These are phyloP conservation scores for Ascochyta koolunga DNA, from an alignment of 2,329 filamentous ascomycete species.

Conservation along the genomic window DNA sequence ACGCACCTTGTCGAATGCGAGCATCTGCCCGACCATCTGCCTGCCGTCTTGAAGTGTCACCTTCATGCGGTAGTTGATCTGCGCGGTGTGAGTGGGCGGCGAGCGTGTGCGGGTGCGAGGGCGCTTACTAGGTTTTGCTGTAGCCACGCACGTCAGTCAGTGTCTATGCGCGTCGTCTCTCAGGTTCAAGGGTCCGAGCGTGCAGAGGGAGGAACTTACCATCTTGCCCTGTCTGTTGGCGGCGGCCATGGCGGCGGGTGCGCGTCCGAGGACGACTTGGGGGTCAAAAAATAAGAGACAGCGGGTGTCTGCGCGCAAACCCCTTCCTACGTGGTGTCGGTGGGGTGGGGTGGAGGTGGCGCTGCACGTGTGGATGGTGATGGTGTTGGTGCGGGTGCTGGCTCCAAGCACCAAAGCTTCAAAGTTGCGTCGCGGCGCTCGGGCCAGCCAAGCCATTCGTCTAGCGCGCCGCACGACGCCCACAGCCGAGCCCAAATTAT, in stretches of 20 bases:
- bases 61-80: constrained; percentile 99
- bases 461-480: constrained; percentile 18
- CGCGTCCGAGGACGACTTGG: constrained; percentile 54
- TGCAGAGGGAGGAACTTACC: constrained; percentile 68
- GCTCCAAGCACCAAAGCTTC: constrained; percentile 31
- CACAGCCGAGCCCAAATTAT: constrained; percentile 35
- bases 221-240: constrained; percentile 97
- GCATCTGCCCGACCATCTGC: constrained; percentile 97
- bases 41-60: constrained; percentile 93
- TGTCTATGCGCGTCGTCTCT: constrained; percentile 53
- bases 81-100: constrained; percentile 28
- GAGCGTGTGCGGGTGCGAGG: constrained; percentile 21
- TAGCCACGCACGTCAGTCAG: constrained; percentile 50
- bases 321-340: constrained; percentile 26
- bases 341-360: constrained; percentile 24
- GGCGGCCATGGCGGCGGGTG: constrained; percentile 49
- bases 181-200: constrained; percentile 43
- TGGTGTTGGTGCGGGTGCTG: constrained; percentile 4
- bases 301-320: constrained; percentile 13
- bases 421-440: constrained; percentile 18
- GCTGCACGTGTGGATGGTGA: not conserved
- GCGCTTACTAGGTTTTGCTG: constrained; percentile 70
- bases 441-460: constrained; percentile 21
- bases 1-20: constrained; percentile 93
- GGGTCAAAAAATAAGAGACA: constrained; percentile 8